Evolutionary conservation across 2,329 filamentous ascomycete species (phyloP).

Genomic region (Cercospora zeina): DNA sequence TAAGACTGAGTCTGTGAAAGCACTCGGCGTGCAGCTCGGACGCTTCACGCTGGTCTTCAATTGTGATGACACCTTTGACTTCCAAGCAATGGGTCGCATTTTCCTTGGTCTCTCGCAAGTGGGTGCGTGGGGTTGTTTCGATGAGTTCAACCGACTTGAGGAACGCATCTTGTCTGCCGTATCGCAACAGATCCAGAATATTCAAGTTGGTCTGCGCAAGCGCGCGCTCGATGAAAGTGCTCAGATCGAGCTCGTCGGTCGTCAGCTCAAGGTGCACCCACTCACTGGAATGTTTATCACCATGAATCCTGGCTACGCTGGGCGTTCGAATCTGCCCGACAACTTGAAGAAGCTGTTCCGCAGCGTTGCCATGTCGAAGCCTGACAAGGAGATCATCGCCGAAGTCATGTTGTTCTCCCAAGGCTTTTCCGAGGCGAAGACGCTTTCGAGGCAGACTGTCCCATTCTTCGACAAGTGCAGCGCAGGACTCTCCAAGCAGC

Average conservation of each 20-base stretch:
- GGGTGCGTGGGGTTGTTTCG: constrained; percentile 98
- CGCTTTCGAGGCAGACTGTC: constrained; percentile 90
- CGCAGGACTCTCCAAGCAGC: constrained; percentile 82
- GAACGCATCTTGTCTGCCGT: constrained; percentile 97
- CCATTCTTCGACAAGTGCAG: constrained; percentile 97
- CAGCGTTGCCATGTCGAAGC: constrained; percentile 99
- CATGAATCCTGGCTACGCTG: constrained; percentile 99
- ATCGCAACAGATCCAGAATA: constrained; percentile 98
- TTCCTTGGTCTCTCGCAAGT: constrained; percentile 99
- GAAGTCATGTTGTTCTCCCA: constrained; percentile 99
- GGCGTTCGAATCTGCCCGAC: constrained; percentile 94
- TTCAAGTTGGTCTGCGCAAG: constrained; percentile 91
- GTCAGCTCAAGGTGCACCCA: constrained; percentile 81
- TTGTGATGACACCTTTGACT: constrained; percentile 99
- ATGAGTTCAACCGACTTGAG: constrained; percentile 98
- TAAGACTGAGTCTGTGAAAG: constrained; percentile 99
- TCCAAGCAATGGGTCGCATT: constrained; percentile 99
- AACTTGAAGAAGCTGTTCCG: constrained; percentile 99
- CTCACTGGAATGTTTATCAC: constrained; percentile 99
- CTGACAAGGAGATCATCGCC: constrained; percentile 98
- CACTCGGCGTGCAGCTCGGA: constrained; percentile 90
- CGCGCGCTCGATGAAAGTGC: constrained; percentile 76
- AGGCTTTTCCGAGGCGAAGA: constrained; percentile 94
- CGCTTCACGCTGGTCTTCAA: constrained; percentile 98
- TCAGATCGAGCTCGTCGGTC: constrained; percentile 91